These are phyloP conservation scores for Cyphellophora attinorum DNA, from an alignment of 2,329 filamentous ascomycete species.

Conservation along the genomic window DNA sequence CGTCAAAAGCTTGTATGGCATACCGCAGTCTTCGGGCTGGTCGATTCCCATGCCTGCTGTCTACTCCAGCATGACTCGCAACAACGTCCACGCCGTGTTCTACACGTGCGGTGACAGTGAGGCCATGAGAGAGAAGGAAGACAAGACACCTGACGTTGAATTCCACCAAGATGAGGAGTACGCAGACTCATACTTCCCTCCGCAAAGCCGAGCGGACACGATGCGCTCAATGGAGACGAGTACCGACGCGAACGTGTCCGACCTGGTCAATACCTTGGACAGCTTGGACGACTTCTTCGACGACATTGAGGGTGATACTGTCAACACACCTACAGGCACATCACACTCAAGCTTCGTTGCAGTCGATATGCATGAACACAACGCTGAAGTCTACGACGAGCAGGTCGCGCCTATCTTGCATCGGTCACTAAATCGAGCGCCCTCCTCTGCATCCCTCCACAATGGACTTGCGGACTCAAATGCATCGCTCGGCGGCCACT, in stretches of 20 bases:
- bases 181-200: slow-evolving; percentile 65
- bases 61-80: slow-evolving; percentile 74
- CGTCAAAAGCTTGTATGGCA: slow-evolving; percentile 89
- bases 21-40: slow-evolving; percentile 92
- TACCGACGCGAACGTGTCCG: slow-evolving; percentile 59
- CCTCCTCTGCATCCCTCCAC: slow-evolving; percentile 68
- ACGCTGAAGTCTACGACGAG: slow-evolving; percentile 81
- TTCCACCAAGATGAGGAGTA: slow-evolving; percentile 86
- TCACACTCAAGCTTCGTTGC: slow-evolving; percentile 39
- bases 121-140: slow-evolving; percentile 50
- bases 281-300: slow-evolving; percentile 78
- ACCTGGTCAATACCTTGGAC: slow-evolving; percentile 70
- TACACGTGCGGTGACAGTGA: slow-evolving; percentile 75
- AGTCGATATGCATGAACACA: slow-evolving; percentile 59
- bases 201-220: slow-evolving; percentile 66
- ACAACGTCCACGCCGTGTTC: slow-evolving; percentile 92
- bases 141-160: slow-evolving; percentile 75
- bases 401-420: slow-evolving; percentile 84
- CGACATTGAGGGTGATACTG: slow-evolving; percentile 43
- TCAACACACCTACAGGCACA: slow-evolving; percentile 24
- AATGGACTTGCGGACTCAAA: slow-evolving; percentile 73
- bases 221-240: slow-evolving; percentile 77
- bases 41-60: slow-evolving; percentile 87
- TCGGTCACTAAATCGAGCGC: slow-evolving; percentile 64
- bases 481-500: slow-evolving; percentile 47